Percentiles rank a stretch among this genome's conserved stretches.
phyloP scores from a whole-genome alignment of 805 yeast species.

The Candida broadrunensis region DNA sequence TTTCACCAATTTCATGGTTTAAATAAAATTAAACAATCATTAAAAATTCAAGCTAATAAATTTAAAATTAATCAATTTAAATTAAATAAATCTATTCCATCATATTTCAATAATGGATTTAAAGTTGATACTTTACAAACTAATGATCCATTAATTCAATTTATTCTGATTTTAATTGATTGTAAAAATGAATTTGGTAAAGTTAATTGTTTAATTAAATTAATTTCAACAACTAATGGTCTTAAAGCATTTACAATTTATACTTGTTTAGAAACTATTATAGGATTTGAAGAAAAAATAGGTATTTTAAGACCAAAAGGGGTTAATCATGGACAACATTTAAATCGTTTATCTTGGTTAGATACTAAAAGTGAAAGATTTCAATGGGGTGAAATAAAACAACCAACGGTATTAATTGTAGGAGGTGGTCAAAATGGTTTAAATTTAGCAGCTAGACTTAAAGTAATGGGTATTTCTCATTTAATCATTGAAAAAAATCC shows the following conservation, averaged over 20 bases:
- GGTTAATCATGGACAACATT: slow-evolving; percentile 37
- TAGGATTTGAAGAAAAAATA: slow-evolving; percentile 26
- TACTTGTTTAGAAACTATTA: slow-evolving; percentile 31
- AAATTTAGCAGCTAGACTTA: slow-evolving; percentile 40
- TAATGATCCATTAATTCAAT: slow-evolving; percentile 28
- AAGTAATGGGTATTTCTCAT: slow-evolving; percentile 37
- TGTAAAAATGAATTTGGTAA: slow-evolving; percentile 27
- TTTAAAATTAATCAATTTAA: slow-evolving; percentile 21
- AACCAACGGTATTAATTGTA: slow-evolving; percentile 42
- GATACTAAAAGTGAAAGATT: slow-evolving; percentile 29
- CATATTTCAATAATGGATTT: slow-evolving; percentile 25
- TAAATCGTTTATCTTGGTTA: slow-evolving; percentile 36
- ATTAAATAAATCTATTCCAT: slow-evolving; percentile 25
- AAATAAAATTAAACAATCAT: slow-evolving; percentile 17
- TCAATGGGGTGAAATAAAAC: slow-evolving; percentile 24
- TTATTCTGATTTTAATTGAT: slow-evolving; percentile 29
- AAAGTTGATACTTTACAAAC: slow-evolving; percentile 22
- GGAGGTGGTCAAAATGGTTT: slow-evolving; percentile 50
- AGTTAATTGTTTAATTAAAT: slow-evolving; percentile 29
- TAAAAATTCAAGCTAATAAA: slow-evolving; percentile 10
- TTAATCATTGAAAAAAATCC: slow-evolving; percentile 36
- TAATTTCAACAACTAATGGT: slow-evolving; percentile 24
- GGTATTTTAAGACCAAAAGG: slow-evolving; percentile 33
- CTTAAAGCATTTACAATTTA: slow-evolving; percentile 30
- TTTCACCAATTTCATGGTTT: slow-evolving; percentile 29